phyloP scores from a whole-genome alignment of 2,329 filamentous ascomycete genomes.

The Aspergillus unguis region DNA sequence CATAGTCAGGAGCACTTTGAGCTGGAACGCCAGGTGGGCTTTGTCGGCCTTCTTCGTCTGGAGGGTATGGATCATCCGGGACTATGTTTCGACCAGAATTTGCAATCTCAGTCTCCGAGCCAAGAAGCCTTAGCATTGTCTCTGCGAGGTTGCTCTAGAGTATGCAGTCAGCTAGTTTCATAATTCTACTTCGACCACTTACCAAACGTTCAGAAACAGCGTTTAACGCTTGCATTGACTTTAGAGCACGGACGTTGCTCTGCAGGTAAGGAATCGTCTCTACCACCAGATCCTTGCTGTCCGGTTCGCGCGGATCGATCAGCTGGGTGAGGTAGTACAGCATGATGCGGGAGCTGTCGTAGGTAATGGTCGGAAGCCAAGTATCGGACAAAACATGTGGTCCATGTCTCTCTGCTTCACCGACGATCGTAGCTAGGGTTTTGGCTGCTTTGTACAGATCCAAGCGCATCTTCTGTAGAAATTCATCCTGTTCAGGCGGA shows the following conservation, averaged over 20 bases:
- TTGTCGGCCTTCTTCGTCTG: constrained; percentile 1
- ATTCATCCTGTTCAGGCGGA: constrained; percentile 6
- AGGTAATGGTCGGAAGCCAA: constrained; percentile 9
- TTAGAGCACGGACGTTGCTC: constrained; percentile 7
- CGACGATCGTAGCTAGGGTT: constrained; percentile 2
- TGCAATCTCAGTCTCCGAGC: constrained; percentile 5
- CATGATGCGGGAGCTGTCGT: constrained; percentile 12
- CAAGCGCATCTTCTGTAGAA: constrained; percentile 1
- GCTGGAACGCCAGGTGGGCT: constrained; percentile 7
- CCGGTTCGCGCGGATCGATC: constrained; percentile 6
- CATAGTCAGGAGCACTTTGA: constrained; percentile 11
- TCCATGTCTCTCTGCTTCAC: constrained; percentile 5
- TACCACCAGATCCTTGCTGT: constrained; percentile 7
- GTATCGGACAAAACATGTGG: constrained; percentile 6
- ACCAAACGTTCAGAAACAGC: constrained; percentile 5
- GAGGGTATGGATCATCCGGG: constrained; percentile 6
- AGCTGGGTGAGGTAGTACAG: constrained; percentile 11
- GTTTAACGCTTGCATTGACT: constrained; percentile 6
- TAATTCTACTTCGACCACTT: neutral
- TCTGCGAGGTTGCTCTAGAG: constrained; percentile 2
- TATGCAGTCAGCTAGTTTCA: neutral
- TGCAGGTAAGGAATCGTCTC: constrained; percentile 7
- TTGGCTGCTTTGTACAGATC: constrained; percentile 6
- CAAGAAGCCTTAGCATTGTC: constrained; percentile 6
- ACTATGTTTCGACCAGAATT: constrained; percentile 5